A percentile compares a stretch with the other conserved stretches of the same genome.
These are phyloP conservation scores for Lagenidium giganteum DNA, from an alignment of 352 stramenopile genomes.

Conservation along the genomic window DNA sequence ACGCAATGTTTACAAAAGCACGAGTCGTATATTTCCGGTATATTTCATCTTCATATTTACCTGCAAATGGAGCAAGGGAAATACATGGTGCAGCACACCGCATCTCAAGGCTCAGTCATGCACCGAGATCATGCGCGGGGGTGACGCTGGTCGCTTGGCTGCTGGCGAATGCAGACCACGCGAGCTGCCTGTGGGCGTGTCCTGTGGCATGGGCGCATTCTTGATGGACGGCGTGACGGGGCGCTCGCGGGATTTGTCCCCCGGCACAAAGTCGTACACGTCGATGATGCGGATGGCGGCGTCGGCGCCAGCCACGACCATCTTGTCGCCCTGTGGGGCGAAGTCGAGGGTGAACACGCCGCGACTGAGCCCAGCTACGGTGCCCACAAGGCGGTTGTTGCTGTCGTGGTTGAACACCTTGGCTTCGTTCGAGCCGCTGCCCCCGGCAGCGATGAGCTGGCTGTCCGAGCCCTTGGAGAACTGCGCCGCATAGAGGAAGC, in stretches of 20 bases:
- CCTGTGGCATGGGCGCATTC: slow-evolving; percentile 33
- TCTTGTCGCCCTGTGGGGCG: slow-evolving; percentile 45
- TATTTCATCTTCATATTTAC: too few relatives aligned
- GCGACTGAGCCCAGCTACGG: slow-evolving; percentile 57
- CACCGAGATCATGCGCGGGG: slow-evolving; percentile 30
- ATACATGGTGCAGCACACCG: too few relatives aligned
- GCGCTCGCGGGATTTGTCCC: slow-evolving; percentile 45
- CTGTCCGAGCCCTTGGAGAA: slow-evolving; percentile 62
- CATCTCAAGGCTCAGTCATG: slow-evolving; percentile 31
- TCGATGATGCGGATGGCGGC: slow-evolving; percentile 81
- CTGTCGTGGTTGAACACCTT: slow-evolving; percentile 78
- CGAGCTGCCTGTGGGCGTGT: too few relatives aligned
- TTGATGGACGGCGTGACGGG: slow-evolving; percentile 51
- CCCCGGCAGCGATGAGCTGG: slow-evolving; percentile 71
- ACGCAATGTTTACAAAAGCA: too few relatives aligned
- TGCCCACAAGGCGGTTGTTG: slow-evolving; percentile 66
- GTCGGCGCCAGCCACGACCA: slow-evolving; percentile 73
- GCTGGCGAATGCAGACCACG: slow-evolving; percentile 26
- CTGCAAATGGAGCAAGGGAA: too few relatives aligned
- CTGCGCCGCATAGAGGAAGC: slow-evolving; percentile 77
- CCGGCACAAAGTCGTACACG: slow-evolving; percentile 55
- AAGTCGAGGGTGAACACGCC: slow-evolving; percentile 81
- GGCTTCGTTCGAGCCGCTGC: slow-evolving; percentile 83
- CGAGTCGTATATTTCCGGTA: too few relatives aligned
- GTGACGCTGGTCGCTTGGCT: slow-evolving; percentile 26